Conservation (phyloP, 805 yeast genomes). For the Cyberlindnera nakhonratchasimensis region DNA sequence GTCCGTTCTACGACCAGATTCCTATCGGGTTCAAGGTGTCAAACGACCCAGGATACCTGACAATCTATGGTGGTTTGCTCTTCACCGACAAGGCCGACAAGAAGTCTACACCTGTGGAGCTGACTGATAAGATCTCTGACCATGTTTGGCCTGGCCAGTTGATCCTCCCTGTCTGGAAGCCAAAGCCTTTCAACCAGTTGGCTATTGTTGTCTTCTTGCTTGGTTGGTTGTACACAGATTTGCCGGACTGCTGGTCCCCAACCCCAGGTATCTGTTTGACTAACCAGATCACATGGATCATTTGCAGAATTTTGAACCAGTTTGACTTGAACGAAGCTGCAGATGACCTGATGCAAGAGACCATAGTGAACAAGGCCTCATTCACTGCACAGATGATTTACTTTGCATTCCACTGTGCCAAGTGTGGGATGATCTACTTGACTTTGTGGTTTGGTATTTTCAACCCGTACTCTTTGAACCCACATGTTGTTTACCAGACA, state of each 20-base stretch:
- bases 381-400: constrained; percentile 58
- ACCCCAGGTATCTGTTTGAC: constrained; percentile 89
- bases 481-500: constrained; percentile 29
- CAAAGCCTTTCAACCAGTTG: constrained; percentile 40
- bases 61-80: constrained; percentile 77
- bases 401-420: constrained; percentile 68
- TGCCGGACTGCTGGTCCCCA: constrained; percentile 85
- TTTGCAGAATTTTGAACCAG: constrained; percentile 29
- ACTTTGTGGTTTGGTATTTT: constrained; percentile 65
- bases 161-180: constrained; percentile 68
- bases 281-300: constrained; percentile 43
- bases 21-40: constrained; percentile 67
- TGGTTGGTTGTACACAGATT: constrained; percentile 87
- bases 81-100: constrained; percentile 57
- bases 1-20: constrained; percentile 58
- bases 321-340: constrained; percentile 42
- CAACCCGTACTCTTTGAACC: constrained; percentile 66
- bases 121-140: constrained; percentile 51
- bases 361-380: constrained; percentile 36
- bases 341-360: constrained; percentile 46
- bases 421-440: constrained; percentile 52
- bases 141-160: constrained; percentile 89
- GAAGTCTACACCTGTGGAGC: constrained; percentile 43
- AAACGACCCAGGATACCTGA: constrained; percentile 72
- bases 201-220: constrained; percentile 38